Percentiles rank a stretch among this genome's conserved stretches.
Evolutionary conservation across 495 filamentous ascomycete genomes (phyloP).

Genomic region (Xylaria longipes): DNA sequence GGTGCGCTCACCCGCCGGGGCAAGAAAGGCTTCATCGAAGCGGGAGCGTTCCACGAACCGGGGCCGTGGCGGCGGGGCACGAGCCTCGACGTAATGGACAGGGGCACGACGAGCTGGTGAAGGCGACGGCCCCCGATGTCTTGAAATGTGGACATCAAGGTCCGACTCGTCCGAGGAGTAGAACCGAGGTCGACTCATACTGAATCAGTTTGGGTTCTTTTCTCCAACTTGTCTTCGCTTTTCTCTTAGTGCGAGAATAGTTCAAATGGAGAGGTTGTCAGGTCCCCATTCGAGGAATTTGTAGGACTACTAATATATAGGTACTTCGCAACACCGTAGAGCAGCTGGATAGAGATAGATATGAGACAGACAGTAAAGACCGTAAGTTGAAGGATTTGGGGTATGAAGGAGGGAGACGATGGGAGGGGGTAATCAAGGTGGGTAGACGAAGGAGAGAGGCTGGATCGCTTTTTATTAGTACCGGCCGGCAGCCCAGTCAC

Average conservation of each 20-base stretch:
- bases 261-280: not conserved
- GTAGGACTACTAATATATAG: not conserved
- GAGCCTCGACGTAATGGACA: conserved; percentile 51
- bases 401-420: not conserved
- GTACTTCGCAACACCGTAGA: not conserved
- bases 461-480: conserved; percentile 14
- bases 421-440: conserved; percentile 19
- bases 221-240: no score
- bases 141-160: conserved; percentile 53
- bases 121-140: conserved; percentile 30
- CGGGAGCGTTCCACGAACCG: conserved; percentile 41
- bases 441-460: conserved; percentile 2
- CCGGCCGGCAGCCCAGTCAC: not conserved
- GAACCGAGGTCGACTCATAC: conserved; percentile 24
- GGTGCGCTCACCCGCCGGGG: conserved; percentile 43
- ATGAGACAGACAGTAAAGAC: not conserved
- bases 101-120: conserved; percentile 41
- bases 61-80: conserved; percentile 35
- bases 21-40: conserved; percentile 38
- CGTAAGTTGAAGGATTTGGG: not conserved
- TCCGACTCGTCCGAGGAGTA: conserved; percentile 48
- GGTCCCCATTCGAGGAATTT: not conserved
- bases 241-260: not conserved
- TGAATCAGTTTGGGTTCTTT: not conserved
- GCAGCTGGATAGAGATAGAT: not conserved